Percentiles rank a stretch among this genome's conserved stretches.
Conservation (phyloP, 2,329 filamentous ascomycete species). For the Colletotrichum tabaci region DNA sequence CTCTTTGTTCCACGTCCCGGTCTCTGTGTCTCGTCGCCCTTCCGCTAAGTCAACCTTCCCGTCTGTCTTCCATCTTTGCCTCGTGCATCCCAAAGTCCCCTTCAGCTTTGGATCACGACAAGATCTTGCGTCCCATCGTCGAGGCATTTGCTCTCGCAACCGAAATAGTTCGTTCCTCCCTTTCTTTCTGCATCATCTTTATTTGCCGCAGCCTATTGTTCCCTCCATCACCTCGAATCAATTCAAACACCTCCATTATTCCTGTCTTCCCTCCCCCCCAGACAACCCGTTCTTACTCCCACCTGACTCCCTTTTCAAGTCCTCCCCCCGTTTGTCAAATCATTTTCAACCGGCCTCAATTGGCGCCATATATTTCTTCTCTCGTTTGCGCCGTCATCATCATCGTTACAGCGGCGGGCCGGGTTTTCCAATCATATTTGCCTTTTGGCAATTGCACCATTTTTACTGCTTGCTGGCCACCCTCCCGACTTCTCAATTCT, state of each 20-base stretch:
- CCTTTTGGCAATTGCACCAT: constrained; percentile 37
- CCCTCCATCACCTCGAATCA: constrained; percentile 32
- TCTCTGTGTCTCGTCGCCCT: constrained; percentile 37
- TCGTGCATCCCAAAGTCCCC: constrained; percentile 37
- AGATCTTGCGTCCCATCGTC: constrained; percentile 35
- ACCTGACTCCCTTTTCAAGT: constrained; percentile 32
- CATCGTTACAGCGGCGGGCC: constrained; percentile 23
- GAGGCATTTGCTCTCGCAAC: constrained; percentile 40
- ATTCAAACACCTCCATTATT: constrained; percentile 13
- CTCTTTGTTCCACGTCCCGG: constrained; percentile 36
- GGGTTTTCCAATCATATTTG: constrained; percentile 37
- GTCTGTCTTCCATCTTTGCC: constrained; percentile 23
- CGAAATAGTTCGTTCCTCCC: constrained; percentile 44
- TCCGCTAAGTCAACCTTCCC: constrained; percentile 20
- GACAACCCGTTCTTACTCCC: constrained; percentile 26
- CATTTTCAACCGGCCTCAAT: constrained; percentile 26
- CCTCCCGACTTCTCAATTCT: constrained; percentile 39
- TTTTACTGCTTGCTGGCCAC: constrained; percentile 30
- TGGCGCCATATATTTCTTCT: constrained; percentile 36
- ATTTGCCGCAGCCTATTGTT: constrained; percentile 34
- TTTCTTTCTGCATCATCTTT: constrained; percentile 41
- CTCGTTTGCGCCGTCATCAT: constrained; percentile 35
- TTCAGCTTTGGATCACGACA: constrained; percentile 37
- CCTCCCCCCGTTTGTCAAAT: constrained; percentile 38
- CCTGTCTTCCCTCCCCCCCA: constrained; percentile 28